Evolutionary conservation across 768 basidiomycete species (phyloP).

Genomic region (Ramaria rubella): DNA sequence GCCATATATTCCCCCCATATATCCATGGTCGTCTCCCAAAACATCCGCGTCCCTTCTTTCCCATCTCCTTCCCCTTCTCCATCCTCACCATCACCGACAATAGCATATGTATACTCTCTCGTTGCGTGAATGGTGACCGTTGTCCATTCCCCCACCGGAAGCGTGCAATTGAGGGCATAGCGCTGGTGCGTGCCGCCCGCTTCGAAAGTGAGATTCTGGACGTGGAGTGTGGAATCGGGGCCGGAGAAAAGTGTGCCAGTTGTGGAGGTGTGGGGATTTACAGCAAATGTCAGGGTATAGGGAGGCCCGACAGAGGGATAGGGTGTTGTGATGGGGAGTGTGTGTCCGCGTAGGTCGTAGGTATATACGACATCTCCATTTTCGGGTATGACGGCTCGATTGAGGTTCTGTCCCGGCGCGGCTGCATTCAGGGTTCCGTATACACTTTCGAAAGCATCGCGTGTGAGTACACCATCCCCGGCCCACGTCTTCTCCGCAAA

Average conservation of each 20-base stretch:
- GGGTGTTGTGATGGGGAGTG: constrained; percentile 23
- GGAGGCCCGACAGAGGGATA: constrained; percentile 38
- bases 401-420: constrained; percentile 39
- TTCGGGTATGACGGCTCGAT: constrained; percentile 29
- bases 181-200: too few species aligned
- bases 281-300: constrained; percentile 35
- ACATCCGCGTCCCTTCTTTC: too few species aligned
- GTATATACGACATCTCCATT: constrained; percentile 26
- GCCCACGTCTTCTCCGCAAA: constrained; percentile 40
- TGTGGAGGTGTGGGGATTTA: constrained; percentile 25
- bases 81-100: too few species aligned
- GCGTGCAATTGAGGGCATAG: too few species aligned
- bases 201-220: too few species aligned
- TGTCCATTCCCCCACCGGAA: too few species aligned
- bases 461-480: constrained; percentile 32
- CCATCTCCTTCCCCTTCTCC: too few species aligned
- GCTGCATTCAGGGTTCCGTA: constrained; percentile 33
- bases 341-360: constrained; percentile 16
- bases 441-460: constrained; percentile 29
- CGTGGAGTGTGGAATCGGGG: too few species aligned
- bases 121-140: too few species aligned
- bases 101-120: too few species aligned
- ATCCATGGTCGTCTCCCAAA: too few species aligned
- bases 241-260: constrained; percentile 28
- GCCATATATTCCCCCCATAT: too few species aligned